Evolutionary conservation across 2,329 filamentous ascomycete species (phyloP), one percentile per base, ranked within the genome.

Genomic region (Nakataea oryzae): DNA sequence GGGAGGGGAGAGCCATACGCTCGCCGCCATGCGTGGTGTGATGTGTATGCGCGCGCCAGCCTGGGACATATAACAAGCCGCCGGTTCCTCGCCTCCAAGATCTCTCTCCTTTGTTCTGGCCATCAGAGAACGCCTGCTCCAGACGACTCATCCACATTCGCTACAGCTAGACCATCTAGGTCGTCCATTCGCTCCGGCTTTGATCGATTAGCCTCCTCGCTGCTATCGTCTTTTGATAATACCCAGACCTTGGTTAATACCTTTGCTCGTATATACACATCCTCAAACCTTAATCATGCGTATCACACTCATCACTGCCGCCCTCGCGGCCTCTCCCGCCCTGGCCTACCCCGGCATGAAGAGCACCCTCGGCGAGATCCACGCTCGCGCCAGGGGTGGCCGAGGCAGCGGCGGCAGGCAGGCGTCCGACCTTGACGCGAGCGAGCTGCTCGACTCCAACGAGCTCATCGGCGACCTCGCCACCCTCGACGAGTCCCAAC

Each of bases 401-500:
- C 9, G 41, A 27, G 17, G 17, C 17, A 14, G 41, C 12, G 12
- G 41, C 21, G 21, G 26, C 12, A 7, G 27, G 58, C 58, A 59
- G 34, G 57, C 24, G 1, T 7, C 32, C 6, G 29, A 41, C 9
- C 8, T 12, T 5, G 14, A 1, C 24, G n/a, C 32, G 21, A 30
- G 27, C n/a, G 32, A 59, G 54, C 54, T 55, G n/a, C 59, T 60
- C 27, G 59, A 60, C 47, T 60, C 59, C 4, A 47, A 30, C 21
- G 47, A 54, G 59, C 62, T 67, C 7, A 67, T 80, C 13, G 78
- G 76, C 17, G 77, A 80, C 62, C 73, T 80, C 12, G 64, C 66
- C 26, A 69, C 62, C 0, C 66, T 76, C 2, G 61, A 61, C 0
- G 67, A 69, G 60, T 66, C 63, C 13, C 64, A 73, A n/a, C 71